phyloP scores from a whole-genome alignment of 805 yeast species.

The Naumovozyma baii region DNA sequence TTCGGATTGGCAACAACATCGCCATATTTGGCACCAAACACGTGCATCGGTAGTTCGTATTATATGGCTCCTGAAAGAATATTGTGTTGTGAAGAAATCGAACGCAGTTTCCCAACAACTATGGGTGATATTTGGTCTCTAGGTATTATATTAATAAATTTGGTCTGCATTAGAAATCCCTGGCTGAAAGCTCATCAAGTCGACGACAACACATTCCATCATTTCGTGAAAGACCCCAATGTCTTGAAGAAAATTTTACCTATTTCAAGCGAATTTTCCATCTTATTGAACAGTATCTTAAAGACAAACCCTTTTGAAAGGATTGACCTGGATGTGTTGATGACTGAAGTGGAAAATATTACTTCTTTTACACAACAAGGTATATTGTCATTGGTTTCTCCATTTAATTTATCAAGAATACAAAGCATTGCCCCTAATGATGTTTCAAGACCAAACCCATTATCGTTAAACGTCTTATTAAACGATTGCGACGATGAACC shows the following conservation, averaged over 20 bases:
- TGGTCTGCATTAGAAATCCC: constrained; percentile 78
- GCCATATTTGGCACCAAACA: constrained; percentile 49
- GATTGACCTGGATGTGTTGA: constrained; percentile 15
- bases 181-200: constrained; percentile 71
- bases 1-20: constrained; percentile 78
- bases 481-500: constrained; percentile 9
- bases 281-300: constrained; percentile 34
- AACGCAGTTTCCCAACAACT: constrained; percentile 43
- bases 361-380: constrained; percentile 22
- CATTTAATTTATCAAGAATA: too few species aligned
- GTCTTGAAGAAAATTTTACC: constrained; percentile 64
- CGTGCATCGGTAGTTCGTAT: constrained; percentile 78
- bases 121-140: constrained; percentile 85
- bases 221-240: constrained; percentile 45
- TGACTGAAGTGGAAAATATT: constrained; percentile 17
- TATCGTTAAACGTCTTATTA: constrained; percentile 13
- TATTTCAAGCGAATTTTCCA: constrained; percentile 51
- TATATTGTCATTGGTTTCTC: constrained; percentile 10
- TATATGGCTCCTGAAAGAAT: constrained; percentile 90
- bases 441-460: not conserved
- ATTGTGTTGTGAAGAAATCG: constrained; percentile 5
- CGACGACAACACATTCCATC: constrained; percentile 55
- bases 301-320: constrained; percentile 30
- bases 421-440: too few species aligned
- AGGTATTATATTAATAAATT: constrained; percentile 69